Conservation (phyloP, 495 filamentous ascomycete species). For the Trichoderma erinaceum region DNA sequence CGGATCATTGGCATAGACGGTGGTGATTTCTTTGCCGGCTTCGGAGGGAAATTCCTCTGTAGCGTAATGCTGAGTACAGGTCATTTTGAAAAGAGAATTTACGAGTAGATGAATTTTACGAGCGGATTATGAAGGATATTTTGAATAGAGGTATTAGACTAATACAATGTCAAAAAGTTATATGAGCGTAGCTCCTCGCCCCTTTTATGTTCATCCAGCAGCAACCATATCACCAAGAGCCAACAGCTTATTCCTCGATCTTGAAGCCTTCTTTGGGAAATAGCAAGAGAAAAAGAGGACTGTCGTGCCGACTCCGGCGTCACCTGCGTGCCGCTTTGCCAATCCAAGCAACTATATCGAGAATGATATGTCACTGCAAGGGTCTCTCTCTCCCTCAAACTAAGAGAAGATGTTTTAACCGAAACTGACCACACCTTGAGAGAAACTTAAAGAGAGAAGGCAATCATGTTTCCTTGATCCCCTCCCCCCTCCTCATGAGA, state of each 20-base stretch:
- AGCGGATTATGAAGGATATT: background rate
- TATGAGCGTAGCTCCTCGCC: background rate
- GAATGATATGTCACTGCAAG: background rate
- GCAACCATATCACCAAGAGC: background rate
- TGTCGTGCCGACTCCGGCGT: background rate
- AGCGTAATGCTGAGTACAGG: conserved; percentile 6
- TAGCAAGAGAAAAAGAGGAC: background rate
- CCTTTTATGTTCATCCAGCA: background rate
- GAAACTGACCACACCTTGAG: background rate
- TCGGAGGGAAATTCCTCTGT: conserved; percentile 5
- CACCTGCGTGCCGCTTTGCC: background rate
- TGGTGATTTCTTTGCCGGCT: conserved; percentile 13
- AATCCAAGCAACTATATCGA: conserved; percentile 9
- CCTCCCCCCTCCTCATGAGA: no score
- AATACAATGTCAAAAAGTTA: background rate
- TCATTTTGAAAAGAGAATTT: conserved; percentile 1
- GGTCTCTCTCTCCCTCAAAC: background rate
- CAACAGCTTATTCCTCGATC: background rate
- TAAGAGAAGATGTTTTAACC: background rate
- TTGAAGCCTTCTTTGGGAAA: background rate
- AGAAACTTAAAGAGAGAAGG: background rate
- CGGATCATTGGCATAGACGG: conserved; percentile 2
- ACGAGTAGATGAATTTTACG: background rate
- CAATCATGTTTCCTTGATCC: no score
- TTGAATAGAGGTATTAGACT: background rate